Evolutionary conservation across 2,329 filamentous ascomycete genomes (phyloP).

Genomic region (Epichloe hybrida): DNA sequence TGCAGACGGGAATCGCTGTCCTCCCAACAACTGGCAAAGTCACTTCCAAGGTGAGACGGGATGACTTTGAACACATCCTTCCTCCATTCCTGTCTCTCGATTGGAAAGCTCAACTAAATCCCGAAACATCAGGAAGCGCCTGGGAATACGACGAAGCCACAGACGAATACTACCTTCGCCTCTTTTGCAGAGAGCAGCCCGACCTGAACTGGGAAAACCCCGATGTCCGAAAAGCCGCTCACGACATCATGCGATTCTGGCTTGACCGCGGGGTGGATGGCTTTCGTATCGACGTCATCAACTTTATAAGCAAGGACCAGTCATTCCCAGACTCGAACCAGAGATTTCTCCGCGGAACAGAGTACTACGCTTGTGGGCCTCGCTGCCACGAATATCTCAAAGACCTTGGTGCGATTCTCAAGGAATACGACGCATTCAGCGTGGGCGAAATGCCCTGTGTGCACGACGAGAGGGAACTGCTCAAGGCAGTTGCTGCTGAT

Average conservation of each 20-base stretch:
- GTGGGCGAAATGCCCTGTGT: slow-evolving; percentile 38
- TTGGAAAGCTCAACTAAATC: too few species aligned
- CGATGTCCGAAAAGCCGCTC: slow-evolving; percentile 49
- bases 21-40: slow-evolving; percentile 45
- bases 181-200: slow-evolving; percentile 59
- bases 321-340: slow-evolving; percentile 35
- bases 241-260: slow-evolving; percentile 62
- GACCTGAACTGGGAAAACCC: slow-evolving; percentile 69
- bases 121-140: slow-evolving; percentile 15
- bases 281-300: slow-evolving; percentile 55
- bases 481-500: slow-evolving; percentile 38
- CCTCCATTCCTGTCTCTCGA: not conserved
- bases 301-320: slow-evolving; percentile 50
- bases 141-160: slow-evolving; percentile 38
- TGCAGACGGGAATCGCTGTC: slow-evolving; percentile 39
- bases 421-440: slow-evolving; percentile 35
- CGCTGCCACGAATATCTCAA: slow-evolving; percentile 32
- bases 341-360: slow-evolving; percentile 19
- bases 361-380: slow-evolving; percentile 41
- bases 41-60: slow-evolving; percentile 23
- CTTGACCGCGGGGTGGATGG: slow-evolving; percentile 53
- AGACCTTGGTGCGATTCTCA: slow-evolving; percentile 30
- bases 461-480: slow-evolving; percentile 27
- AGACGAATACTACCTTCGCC: slow-evolving; percentile 45
- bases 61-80: not conserved